Conservation (phyloP, 352 stramenopile species). For the Peronosclerospora sorghi region DNA sequence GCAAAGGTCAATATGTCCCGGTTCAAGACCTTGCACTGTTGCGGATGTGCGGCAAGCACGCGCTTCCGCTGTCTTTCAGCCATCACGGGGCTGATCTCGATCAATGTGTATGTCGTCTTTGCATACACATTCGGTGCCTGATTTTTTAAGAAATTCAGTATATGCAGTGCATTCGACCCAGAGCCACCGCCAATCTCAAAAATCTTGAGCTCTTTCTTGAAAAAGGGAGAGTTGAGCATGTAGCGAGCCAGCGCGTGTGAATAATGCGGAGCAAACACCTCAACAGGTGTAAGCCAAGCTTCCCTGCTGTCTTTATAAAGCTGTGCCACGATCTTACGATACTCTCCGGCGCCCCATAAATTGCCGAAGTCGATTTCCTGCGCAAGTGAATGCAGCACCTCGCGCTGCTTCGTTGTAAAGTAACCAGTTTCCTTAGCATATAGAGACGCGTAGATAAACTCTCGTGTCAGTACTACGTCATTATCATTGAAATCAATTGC, state of each 20-base stretch:
- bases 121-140: constrained; percentile 69
- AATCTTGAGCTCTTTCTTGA: constrained; percentile 46
- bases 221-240: constrained; percentile 71
- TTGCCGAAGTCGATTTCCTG: constrained; percentile 64
- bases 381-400: constrained; percentile 59
- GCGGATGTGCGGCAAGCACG: constrained; percentile 41
- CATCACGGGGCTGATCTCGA: constrained; percentile 85
- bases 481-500: not conserved
- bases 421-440: constrained; percentile 73
- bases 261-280: constrained; percentile 84
- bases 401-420: constrained; percentile 63
- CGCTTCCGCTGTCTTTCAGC: constrained; percentile 64
- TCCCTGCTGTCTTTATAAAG: constrained; percentile 62
- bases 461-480: constrained; percentile 44
- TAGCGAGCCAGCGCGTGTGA: constrained; percentile 81
- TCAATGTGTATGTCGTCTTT: constrained; percentile 76
- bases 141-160: constrained; percentile 79
- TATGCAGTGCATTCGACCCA: constrained; percentile 83
- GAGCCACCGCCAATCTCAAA: constrained; percentile 84
- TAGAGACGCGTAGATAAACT: constrained; percentile 77
- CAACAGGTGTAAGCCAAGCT: constrained; percentile 85
- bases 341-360: constrained; percentile 66
- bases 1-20: constrained; percentile 71
- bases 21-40: constrained; percentile 65
- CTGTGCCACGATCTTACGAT: constrained; percentile 44